Percentiles rank a stretch among this genome's conserved stretches.
Evolutionary conservation across 2,329 filamentous ascomycete genomes (phyloP).

Genomic region (Penicillium freii): DNA sequence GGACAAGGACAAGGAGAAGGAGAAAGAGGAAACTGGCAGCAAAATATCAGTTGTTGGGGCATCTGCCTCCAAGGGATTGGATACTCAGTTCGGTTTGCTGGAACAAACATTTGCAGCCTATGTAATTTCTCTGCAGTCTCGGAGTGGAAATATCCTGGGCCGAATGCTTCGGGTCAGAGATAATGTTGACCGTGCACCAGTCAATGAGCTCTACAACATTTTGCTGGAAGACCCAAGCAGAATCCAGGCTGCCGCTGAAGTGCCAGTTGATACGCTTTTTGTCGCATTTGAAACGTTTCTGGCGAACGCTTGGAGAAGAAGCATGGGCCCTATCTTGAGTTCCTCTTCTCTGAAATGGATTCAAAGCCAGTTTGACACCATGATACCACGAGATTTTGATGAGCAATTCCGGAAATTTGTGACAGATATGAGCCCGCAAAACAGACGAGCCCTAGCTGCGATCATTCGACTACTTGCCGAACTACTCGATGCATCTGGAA

Average conservation of each 20-base stretch:
- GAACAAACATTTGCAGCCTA: constrained; percentile 86
- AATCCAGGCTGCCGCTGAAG: constrained; percentile 70
- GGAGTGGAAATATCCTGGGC: constrained; percentile 83
- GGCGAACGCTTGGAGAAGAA: constrained; percentile 80
- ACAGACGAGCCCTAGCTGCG: constrained; percentile 73
- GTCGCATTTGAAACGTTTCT: constrained; percentile 93
- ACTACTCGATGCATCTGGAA: constrained; percentile 82
- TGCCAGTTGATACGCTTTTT: constrained; percentile 80
- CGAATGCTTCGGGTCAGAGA: constrained; percentile 69
- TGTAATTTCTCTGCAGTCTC: constrained; percentile 74
- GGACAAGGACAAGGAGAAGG: constrained; percentile 32
- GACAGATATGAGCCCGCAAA: constrained; percentile 56
- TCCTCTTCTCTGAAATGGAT: constrained; percentile 68
- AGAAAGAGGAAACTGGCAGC: constrained; percentile 28
- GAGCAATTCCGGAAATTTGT: constrained; percentile 56
- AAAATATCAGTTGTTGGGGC: constrained; percentile 56
- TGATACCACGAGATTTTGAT: constrained; percentile 51
- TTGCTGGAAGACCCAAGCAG: constrained; percentile 81
- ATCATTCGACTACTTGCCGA: constrained; percentile 84
- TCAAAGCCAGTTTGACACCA: constrained; percentile 53
- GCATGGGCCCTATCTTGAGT: constrained; percentile 81
- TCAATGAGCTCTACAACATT: constrained; percentile 88
- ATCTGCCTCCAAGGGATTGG: constrained; percentile 48
- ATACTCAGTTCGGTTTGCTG: constrained; percentile 68
- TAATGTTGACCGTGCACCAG: constrained; percentile 69